Base-by-base conservation (phyloP, 2,329 filamentous ascomycete species). In the Arachnopeziza araneosa region DNA sequence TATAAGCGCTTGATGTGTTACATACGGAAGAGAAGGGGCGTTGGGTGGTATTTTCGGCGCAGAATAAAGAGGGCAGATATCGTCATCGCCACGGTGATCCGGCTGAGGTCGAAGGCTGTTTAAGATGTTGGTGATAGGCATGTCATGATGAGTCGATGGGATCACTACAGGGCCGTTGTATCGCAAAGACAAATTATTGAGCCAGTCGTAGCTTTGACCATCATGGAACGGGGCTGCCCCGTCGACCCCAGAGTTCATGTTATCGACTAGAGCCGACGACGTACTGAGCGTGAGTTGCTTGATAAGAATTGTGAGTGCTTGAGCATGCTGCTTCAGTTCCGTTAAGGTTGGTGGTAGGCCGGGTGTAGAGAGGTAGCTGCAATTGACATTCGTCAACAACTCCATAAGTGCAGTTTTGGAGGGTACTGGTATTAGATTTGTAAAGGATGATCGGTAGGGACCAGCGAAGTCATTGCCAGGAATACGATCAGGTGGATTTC, bases 321-420 rank as follows among this genome's bases (percentile, higher is more conserved):
- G 83, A 0, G 82, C 81, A 63, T 86, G 83, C 67, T 83, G 79
- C 70, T 86, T 86, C 44, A 86, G 75, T 1, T 81, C 75, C 1
- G 80, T 72, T n/a, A 86, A 74, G 0, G 82, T 85, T 1, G 83
- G 82, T 2, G 81, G 72, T 6, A 74, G 69, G 4, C 78, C 79
- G 14, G 73, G 71, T 1, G 80, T 83, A 1, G 83, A 85, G 49
- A 86, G 73, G 65, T 84, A 85, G 60, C 76, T 75, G 71, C 83
- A 86, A 72, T 83, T 85, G 63, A 84, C 73, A 63, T 84, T 77
- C 50, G 77, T 62, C 57, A 81, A 71, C 5, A 52, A 52, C 4
- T 19, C 36, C 36, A 44, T 44, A 12, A 14, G 6, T 12, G 36
- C 10, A 44, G 6, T 44, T 44, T 44, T 44, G 10, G 36, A 14